These are phyloP conservation scores for Colletotrichum destructivum DNA, from an alignment of 2,329 filamentous ascomycete genomes.

Conservation along the genomic window DNA sequence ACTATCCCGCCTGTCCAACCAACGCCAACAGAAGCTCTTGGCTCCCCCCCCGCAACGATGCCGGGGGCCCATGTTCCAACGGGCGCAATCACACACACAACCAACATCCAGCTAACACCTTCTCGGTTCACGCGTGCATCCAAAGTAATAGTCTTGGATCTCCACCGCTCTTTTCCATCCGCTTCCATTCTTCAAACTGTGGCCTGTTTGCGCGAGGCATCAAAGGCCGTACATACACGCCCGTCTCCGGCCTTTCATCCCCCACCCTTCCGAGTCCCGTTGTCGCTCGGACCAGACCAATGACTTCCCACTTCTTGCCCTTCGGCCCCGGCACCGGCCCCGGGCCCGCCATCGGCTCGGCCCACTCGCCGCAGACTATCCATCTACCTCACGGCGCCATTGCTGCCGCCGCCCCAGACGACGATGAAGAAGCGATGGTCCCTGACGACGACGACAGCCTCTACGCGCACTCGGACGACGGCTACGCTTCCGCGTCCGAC, in stretches of 20 bases:
- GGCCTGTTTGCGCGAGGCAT: not conserved
- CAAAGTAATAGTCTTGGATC: not conserved
- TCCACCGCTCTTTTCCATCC: not conserved
- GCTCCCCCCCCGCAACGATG: not conserved
- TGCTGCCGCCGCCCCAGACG: not conserved
- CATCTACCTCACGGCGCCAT: not conserved
- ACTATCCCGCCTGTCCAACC: not conserved
- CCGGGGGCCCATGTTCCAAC: slow-evolving; percentile 7
- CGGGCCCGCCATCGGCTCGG: not conserved
- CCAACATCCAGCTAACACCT: not conserved
- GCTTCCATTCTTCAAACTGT: no score
- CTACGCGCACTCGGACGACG: slow-evolving; percentile 24
- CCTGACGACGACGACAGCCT: slow-evolving; percentile 2
- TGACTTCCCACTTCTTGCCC: not conserved
- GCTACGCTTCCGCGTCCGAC: slow-evolving; percentile 44
- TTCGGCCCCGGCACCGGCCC: not conserved
- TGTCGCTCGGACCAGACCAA: not conserved
- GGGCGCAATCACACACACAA: not conserved
- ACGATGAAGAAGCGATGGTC: not conserved
- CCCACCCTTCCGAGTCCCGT: not conserved
- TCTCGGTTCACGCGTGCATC: not conserved
- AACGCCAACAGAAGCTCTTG: not conserved
- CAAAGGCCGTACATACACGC: not conserved
- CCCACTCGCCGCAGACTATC: not conserved
- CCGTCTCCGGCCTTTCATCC: no score